Conservation (phyloP, 345 rosid genomes). For the Anacardium occidentale region DNA sequence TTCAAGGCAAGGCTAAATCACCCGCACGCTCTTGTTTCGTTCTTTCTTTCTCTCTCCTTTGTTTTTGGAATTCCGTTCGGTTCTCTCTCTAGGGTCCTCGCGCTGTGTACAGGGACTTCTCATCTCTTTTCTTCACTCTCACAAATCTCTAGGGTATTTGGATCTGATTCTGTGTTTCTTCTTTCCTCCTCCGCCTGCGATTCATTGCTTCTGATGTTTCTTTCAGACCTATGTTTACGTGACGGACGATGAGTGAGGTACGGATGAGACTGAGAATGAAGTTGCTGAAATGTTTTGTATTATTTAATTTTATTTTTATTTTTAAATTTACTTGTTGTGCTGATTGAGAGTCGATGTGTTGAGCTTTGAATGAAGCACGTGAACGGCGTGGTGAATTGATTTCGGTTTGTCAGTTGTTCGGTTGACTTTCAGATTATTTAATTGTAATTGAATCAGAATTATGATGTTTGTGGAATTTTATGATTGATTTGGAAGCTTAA, state of each 20-base stretch:
- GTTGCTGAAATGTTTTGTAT: background rate
- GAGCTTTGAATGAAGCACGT: background rate
- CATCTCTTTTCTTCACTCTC: background rate
- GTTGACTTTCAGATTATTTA: too few species aligned
- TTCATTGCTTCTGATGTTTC: background rate
- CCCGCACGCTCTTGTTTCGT: background rate
- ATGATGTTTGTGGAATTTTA: background rate
- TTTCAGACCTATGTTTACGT: background rate
- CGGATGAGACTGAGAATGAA: background rate
- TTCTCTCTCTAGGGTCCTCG: background rate
- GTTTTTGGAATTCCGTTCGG: constrained; percentile 16
- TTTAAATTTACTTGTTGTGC: background rate
- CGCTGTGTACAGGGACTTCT: background rate
- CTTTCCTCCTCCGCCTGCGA: background rate
- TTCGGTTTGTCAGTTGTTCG: too few species aligned
- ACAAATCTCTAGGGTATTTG: background rate
- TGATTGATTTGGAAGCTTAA: background rate
- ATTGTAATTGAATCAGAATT: background rate
- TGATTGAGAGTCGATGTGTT: background rate
- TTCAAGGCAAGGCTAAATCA: background rate
- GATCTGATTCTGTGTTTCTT: background rate
- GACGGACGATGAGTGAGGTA: background rate
- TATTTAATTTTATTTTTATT: background rate
- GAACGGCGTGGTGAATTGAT: background rate
- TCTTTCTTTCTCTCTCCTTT: constrained; percentile 5